Conservation (phyloP, 192 early-diverging fungal species). For the Phycomyces blakesleeanus region DNA sequence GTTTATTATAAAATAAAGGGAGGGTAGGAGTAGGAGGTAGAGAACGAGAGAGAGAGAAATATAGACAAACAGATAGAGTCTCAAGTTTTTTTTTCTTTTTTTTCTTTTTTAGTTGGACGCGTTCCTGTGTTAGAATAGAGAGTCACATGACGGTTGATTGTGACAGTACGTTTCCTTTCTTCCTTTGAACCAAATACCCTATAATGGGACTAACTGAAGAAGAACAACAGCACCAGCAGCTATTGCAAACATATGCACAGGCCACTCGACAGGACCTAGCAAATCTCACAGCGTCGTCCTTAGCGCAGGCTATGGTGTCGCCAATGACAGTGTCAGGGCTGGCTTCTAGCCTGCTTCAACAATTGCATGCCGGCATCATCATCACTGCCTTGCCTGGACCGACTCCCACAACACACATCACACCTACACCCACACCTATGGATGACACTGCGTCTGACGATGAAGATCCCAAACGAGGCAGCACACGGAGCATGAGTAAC, state of each 20-base stretch:
- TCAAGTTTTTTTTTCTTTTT: too few relatives aligned
- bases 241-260: conserved; percentile 29
- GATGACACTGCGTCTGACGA: conserved; percentile 10
- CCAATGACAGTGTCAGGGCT: conserved; percentile 29
- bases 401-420: conserved; percentile 12
- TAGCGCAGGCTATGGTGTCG: conserved; percentile 36
- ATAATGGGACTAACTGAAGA: conserved; percentile 1
- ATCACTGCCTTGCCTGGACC: conserved; percentile 34
- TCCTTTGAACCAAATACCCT: background rate
- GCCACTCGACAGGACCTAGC: conserved; percentile 32
- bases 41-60: background rate
- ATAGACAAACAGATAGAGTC: too few relatives aligned
- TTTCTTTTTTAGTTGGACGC: too few relatives aligned
- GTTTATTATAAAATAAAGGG: too few relatives aligned
- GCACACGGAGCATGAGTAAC: conserved; percentile 46
- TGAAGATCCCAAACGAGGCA: conserved; percentile 4
- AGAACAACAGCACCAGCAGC: conserved; percentile 31
- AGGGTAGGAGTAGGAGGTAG: background rate
- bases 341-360: conserved; percentile 23
- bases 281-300: conserved; percentile 29
- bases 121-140: background rate
- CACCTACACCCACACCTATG: background rate
- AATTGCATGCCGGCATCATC: conserved; percentile 27
- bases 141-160: conserved; percentile 1
- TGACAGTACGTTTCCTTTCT: background rate